These are phyloP conservation scores for Tetrahymena elliotti DNA, from an alignment of 73 alveolate species.

Conservation along the genomic window DNA sequence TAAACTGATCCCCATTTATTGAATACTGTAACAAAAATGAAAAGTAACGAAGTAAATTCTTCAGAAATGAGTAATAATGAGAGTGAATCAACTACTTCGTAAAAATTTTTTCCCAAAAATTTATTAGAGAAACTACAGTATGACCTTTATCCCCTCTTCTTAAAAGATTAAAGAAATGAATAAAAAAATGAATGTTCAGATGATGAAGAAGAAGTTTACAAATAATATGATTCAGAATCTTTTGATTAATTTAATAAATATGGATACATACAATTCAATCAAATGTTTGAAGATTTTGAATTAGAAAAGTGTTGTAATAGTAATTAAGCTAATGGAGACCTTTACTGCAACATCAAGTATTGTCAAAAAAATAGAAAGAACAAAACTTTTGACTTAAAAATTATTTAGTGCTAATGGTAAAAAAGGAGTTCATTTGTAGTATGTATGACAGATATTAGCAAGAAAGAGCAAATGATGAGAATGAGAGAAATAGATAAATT, in stretches of 20 bases:
- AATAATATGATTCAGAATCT: neutral
- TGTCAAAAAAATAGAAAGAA: neutral
- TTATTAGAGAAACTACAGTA: neutral
- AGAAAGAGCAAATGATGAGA: neutral
- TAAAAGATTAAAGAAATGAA: neutral
- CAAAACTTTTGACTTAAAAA: neutral
- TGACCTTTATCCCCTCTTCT: neutral
- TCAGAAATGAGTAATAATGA: neutral
- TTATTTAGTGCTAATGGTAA: neutral
- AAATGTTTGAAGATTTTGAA: neutral
- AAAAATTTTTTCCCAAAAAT: neutral
- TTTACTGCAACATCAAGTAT: neutral
- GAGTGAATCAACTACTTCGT: neutral
- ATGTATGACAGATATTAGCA: neutral
- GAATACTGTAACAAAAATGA: neutral
- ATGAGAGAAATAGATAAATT: neutral
- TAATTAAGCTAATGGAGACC: neutral
- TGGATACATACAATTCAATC: neutral
- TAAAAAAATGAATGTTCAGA: neutral
- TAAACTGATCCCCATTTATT: neutral
- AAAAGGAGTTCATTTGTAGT: neutral
- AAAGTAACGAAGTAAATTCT: neutral
- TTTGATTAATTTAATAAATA: neutral
- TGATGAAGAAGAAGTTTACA: neutral
- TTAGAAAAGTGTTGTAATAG: neutral